Conservation (phyloP, 805 yeast species). For the Kluyveromyces wickerhamii region DNA sequence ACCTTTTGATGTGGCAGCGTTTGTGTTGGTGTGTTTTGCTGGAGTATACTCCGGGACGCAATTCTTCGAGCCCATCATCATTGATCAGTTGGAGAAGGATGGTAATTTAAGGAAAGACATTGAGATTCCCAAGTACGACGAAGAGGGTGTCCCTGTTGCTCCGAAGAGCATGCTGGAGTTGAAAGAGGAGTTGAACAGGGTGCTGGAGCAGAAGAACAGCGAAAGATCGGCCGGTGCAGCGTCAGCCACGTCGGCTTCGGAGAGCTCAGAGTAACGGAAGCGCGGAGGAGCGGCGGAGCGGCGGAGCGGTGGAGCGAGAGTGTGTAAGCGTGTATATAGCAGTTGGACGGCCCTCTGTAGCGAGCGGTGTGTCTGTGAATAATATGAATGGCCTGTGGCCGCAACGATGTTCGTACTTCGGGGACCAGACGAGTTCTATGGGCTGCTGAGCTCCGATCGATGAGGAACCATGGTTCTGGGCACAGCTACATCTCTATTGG, state of each 20-base stretch:
- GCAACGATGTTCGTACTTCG: too few relatives aligned
- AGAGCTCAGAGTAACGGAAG: background rate
- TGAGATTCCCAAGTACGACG: conserved; percentile 45
- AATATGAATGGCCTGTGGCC: too few relatives aligned
- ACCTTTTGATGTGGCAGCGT: conserved; percentile 22
- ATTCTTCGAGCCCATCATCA: conserved; percentile 67
- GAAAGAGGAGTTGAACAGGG: conserved; percentile 13
- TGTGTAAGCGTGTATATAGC: too few relatives aligned
- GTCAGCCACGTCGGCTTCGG: too few relatives aligned
- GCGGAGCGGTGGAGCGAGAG: too few relatives aligned
- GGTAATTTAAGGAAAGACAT: conserved; percentile 58
- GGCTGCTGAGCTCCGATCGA: too few relatives aligned
- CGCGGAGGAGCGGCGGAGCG: too few relatives aligned
- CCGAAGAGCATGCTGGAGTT: conserved; percentile 17
- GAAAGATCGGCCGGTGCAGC: conserved; percentile 5
- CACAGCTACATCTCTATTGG: too few relatives aligned
- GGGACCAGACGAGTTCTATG: too few relatives aligned
- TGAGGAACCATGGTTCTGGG: too few relatives aligned
- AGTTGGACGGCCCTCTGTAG: too few relatives aligned
- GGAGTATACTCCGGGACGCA: conserved; percentile 45
- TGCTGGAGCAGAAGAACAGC: conserved; percentile 11
- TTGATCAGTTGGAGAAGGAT: conserved; percentile 58
- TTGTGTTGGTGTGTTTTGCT: conserved; percentile 24
- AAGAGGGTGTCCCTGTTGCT: conserved; percentile 33
- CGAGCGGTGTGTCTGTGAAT: too few relatives aligned